Base-by-base conservation (phyloP, 177 flowering plant genomes). In the Vitis hybrid region DNA sequence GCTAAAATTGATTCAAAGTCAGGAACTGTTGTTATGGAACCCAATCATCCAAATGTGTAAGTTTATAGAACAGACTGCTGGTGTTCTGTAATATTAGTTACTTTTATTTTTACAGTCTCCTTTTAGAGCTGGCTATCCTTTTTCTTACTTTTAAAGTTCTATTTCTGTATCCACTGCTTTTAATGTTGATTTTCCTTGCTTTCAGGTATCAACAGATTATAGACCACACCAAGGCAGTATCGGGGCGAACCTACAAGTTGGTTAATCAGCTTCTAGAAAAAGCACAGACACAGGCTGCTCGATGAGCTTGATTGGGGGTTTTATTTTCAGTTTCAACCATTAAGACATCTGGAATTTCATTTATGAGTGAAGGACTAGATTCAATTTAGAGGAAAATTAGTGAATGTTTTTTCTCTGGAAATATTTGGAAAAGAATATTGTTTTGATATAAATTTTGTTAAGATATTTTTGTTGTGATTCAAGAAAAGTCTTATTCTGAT, bases 161-260 rank as follows among this genome's bases (percentile, higher is more conserved):
- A 3, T 15, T 59, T 64, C 31, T 65, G 11, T 11, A 10, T 9
- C 39, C 22, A 14, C 31, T 16, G 57, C 2, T 33, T 19, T 15
- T 14, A 39, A 39, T 39, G 45, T 21, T 19, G 62, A 3, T 19
- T 62, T 19, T 55, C 3, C 21, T 39, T 57, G 14, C 61, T 64
- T 77, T 2, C 93, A 94, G 98, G 81, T 86, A 94, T 55, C 97
- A 92, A 77, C 94, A 94, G 68, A 84, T 94, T 65, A 92, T 94
- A 55, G 97, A 90, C 71, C 97, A 89, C 80, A 89, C 94, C 51
- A 94, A 92, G 73, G 81, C 88, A 14, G 70, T 94, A 5, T 86
- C 93, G 0, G 82, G 85, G 10, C 93, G 97, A 0, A 94, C 97
- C 19, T 81, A 88, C 76, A 87, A 92, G 74, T 70, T 86, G 70